Evolutionary conservation across 1,284 basidiomycete genomes (phyloP), one percentile per base, ranked within the genome.

Genomic region (Phellopilus nigrolimitatus): DNA sequence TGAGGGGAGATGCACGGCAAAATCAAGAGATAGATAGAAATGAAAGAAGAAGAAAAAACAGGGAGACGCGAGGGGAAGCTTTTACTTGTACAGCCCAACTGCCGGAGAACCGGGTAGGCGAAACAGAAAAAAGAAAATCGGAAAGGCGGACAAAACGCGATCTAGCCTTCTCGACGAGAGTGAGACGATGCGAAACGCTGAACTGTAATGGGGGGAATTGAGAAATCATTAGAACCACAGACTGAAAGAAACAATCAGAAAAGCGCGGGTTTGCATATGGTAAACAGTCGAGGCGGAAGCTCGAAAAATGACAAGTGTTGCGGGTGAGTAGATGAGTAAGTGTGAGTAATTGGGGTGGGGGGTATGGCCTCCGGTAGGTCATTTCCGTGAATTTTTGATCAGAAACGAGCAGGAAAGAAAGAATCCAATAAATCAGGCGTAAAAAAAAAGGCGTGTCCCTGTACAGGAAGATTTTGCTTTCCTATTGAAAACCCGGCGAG

Each of bases 31-130:
- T 19, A 31, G 28, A 37, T 8, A 43, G 10, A 39, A n/a, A 19
- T 8, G 21, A 48, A 7, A n/a, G n/a, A 34, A 27, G 33, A 22
- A 27, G 41, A 24, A 12, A 40, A 22, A 13, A 3, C 3, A 25
- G 15, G 30, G 22, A 12, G 34, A 38, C 21, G 24, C 30, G 12
- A 22, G 34, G 22, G 4, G 24, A n/a, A 7, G 17, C 13, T 38
- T 49, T 25, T 49, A 49, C 17, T 49, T 37, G 47, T 49, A 49
- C 47, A 49, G 27, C 13, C 47, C 15, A 44, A 49, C 37, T 40
- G 36, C 47, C 25, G 38, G 22, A 25, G 27, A 42, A 41, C 38
- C 15, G 42, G 19, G 19, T 41, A 39, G 33, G 22, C 22, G 34
- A 19, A 42, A 25, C n/a, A 25, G 24, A 24, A 3, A 19, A 25